Evolutionary conservation across 1,139 yeast genomes (phyloP), one percentile per base, ranked within the genome.

Genomic region (Pichia sp.): DNA sequence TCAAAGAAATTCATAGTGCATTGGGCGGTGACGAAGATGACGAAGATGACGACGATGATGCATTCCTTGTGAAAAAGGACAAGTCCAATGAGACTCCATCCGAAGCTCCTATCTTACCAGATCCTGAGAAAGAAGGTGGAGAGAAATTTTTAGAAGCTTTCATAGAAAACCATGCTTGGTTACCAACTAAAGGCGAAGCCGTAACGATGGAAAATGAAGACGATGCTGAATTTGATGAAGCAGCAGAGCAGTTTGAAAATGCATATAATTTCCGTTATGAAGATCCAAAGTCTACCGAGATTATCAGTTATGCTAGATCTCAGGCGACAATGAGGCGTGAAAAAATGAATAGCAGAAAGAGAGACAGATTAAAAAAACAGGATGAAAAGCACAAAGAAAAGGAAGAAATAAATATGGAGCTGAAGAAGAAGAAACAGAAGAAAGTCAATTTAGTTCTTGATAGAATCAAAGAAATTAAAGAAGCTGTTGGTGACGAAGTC

Each of bases 261-360:
- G 97, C 95, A 0, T 92, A 90, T 67, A 94, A 94, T 59, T 90
- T 90, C 72, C 77, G 98, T 61, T 92, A 77, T 60, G 98, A 94
- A 64, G 97, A 92, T 57, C 87, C 95, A 11, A 80, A 79, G 53
- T 76, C 96, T 8, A 86, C 92, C 0, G 97, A 92, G 59, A 86
- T 94, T 62, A 83, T 88, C 33, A 82, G 95, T n/a, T 94, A 92
- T 68, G 97, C 98, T 4, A 87, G 99, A 74, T 85, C 75, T 52
- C 96, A 88, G 62, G 95, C 95, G 29, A 87, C 97, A 0, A 72
- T 88, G 57, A 81, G 98, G 67, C 76, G 98, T 61, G 78, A 82
- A 27, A 81, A 79, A 43, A 75, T 83, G 48, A 79, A 81, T 53
- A 65, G 85, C 27, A 77, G 98, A 57, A 87, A 87, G 67, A 77